These are phyloP conservation scores for Plasmodium berghei DNA, from an alignment of 169 alveolate species.

Conservation along the genomic window DNA sequence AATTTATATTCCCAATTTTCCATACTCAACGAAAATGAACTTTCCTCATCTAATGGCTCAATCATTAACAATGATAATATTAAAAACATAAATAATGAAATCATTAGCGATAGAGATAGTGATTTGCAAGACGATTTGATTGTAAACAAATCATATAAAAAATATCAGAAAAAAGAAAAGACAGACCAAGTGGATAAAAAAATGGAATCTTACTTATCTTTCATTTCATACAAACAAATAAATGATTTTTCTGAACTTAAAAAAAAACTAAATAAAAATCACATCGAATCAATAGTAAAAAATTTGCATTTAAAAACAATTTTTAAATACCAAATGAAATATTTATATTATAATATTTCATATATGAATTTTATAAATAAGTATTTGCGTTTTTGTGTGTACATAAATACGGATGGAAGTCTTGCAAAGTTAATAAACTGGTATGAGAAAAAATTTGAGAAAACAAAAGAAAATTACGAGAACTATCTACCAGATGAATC, in stretches of 20 bases:
- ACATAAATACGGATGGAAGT: slow-evolving; percentile 31
- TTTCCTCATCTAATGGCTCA: too few species aligned
- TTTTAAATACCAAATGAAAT: slow-evolving; percentile 42
- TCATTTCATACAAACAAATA: slow-evolving; percentile 3
- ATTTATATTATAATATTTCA: slow-evolving; percentile 37
- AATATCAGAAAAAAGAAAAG: too few species aligned
- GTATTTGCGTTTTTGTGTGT: slow-evolving; percentile 34
- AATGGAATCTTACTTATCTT: not conserved
- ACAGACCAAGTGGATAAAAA: not conserved
- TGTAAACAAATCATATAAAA: too few species aligned
- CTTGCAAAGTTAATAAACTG: slow-evolving; percentile 22
- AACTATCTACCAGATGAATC: not conserved
- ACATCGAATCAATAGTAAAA: slow-evolving; percentile 20
- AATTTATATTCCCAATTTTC: too few species aligned
- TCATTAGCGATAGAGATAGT: too few species aligned
- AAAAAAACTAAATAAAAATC: slow-evolving; percentile 45
- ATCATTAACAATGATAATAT: too few species aligned
- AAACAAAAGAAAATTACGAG: not conserved
- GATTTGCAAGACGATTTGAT: too few species aligned
- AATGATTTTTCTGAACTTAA: slow-evolving; percentile 36
- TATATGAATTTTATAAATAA: slow-evolving; percentile 41
- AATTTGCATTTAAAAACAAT: slow-evolving; percentile 28
- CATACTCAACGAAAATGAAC: too few species aligned
- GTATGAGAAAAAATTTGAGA: slow-evolving; percentile 14
- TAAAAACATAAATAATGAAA: too few species aligned